A percentile compares a stretch with the other conserved stretches of the same genome.
phyloP scores from a whole-genome alignment of 2,329 filamentous ascomycete genomes.

The Colletotrichum sp. region DNA sequence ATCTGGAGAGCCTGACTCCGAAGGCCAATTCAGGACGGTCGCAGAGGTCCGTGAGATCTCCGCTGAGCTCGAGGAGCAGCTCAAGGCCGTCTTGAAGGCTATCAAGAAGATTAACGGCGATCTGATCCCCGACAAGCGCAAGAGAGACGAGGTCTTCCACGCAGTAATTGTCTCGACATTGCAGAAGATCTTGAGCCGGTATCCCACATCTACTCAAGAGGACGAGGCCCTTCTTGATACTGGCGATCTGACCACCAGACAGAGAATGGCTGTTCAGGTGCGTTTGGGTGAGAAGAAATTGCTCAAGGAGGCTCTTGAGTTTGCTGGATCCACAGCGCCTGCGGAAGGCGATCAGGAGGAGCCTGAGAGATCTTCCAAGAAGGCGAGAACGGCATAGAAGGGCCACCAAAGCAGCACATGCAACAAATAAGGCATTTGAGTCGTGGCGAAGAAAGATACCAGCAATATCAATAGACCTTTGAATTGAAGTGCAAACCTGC shows the following conservation, averaged over 20 bases:
- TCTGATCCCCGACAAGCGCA: slow-evolving; percentile 53
- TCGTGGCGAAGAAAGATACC: neutral
- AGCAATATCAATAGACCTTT: neutral
- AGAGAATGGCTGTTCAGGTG: slow-evolving; percentile 69
- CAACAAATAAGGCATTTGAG: neutral
- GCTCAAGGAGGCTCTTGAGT: slow-evolving; percentile 53
- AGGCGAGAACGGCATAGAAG: slow-evolving; percentile 21
- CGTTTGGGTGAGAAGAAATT: slow-evolving; percentile 76
- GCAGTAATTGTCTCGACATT: slow-evolving; percentile 44
- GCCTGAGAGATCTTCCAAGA: slow-evolving; percentile 34
- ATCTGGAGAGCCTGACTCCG: slow-evolving; percentile 54
- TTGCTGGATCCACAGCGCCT: slow-evolving; percentile 26
- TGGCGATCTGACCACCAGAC: slow-evolving; percentile 36
- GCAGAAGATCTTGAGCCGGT: slow-evolving; percentile 42
- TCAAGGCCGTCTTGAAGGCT: slow-evolving; percentile 55
- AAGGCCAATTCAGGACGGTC: slow-evolving; percentile 47
- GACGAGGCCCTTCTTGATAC: slow-evolving; percentile 42
- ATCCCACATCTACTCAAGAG: slow-evolving; percentile 45
- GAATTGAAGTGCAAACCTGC: neutral
- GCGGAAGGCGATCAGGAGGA: slow-evolving; percentile 27
- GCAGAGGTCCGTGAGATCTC: slow-evolving; percentile 48
- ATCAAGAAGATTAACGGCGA: slow-evolving; percentile 49
- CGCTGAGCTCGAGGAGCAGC: slow-evolving; percentile 56
- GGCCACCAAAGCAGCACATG: neutral
- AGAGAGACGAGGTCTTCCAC: slow-evolving; percentile 51